phyloP scores from a whole-genome alignment of 352 stramenopile species.

The Phytopythium oedochilum region DNA sequence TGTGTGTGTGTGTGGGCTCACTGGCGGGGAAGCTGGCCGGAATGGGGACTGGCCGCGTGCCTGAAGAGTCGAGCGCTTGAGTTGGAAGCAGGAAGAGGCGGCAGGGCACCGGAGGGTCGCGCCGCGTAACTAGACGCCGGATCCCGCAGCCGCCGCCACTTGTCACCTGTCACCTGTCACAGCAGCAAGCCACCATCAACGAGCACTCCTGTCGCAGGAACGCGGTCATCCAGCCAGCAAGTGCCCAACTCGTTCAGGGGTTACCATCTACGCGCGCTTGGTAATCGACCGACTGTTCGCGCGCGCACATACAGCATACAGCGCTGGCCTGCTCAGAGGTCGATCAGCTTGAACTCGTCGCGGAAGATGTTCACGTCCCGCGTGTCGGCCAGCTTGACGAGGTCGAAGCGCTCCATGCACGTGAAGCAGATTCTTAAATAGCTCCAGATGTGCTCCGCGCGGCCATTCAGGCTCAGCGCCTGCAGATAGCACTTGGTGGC shows the following conservation, averaged over 20 bases:
- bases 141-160: not conserved
- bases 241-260: not conserved
- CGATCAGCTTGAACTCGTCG: slow-evolving; percentile 82
- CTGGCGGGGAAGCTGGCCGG: too few species aligned
- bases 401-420: slow-evolving; percentile 95
- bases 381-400: slow-evolving; percentile 90
- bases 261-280: slow-evolving; percentile 2
- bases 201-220: too few species aligned
- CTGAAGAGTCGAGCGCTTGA: not conserved
- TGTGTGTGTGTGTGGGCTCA: too few species aligned
- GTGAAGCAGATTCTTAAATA: slow-evolving; percentile 98
- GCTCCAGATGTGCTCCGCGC: slow-evolving; percentile 96
- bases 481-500: slow-evolving; percentile 97
- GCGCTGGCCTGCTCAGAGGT: slow-evolving; percentile 36
- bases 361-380: slow-evolving; percentile 76
- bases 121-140: not conserved
- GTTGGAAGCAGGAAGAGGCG: not conserved
- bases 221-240: too few species aligned
- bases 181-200: not conserved
- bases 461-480: slow-evolving; percentile 93
- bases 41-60: not conserved
- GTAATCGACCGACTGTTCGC: not conserved
- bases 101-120: not conserved
- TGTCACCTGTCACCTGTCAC: not conserved
- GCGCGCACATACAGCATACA: not conserved